These are phyloP conservation scores for Fomitopsis schrenkii DNA, from an alignment of 1,284 basidiomycete species.

Conservation along the genomic window DNA sequence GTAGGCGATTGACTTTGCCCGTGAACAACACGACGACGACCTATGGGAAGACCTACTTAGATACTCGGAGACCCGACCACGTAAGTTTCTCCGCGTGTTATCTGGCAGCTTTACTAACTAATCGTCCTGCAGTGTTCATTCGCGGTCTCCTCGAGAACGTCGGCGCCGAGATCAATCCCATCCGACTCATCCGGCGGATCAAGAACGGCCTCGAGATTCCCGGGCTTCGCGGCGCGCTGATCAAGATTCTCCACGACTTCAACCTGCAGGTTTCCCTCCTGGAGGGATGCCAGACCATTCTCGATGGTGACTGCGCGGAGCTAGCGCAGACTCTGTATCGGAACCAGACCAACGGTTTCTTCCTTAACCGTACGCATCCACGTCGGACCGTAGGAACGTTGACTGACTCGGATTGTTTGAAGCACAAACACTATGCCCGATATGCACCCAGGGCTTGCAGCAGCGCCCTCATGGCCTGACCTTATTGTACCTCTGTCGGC, in stretches of 20 bases:
- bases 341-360: conserved; percentile 77
- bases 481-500: conserved; percentile 83
- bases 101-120: neutral
- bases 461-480: conserved; percentile 54
- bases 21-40: conserved; percentile 96
- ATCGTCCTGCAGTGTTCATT: conserved; percentile 73
- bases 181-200: conserved; percentile 91
- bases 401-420: neutral
- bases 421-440: conserved; percentile 61
- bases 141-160: conserved; percentile 94
- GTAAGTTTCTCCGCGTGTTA: conserved; percentile 34
- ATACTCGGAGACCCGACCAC: conserved; percentile 91
- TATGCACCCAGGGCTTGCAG: conserved; percentile 63
- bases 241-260: conserved; percentile 97
- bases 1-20: conserved; percentile 96
- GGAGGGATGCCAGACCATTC: conserved; percentile 85
- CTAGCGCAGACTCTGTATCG: conserved; percentile 68
- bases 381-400: neutral
- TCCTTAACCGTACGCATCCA: conserved; percentile 56
- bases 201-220: conserved; percentile 96
- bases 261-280: conserved; percentile 87
- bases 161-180: conserved; percentile 94
- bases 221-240: conserved; percentile 88
- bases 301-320: conserved; percentile 77
- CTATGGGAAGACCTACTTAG: conserved; percentile 95